Base-by-base conservation (phyloP, 1,284 basidiomycete genomes). In the Volvariella volvacea region DNA sequence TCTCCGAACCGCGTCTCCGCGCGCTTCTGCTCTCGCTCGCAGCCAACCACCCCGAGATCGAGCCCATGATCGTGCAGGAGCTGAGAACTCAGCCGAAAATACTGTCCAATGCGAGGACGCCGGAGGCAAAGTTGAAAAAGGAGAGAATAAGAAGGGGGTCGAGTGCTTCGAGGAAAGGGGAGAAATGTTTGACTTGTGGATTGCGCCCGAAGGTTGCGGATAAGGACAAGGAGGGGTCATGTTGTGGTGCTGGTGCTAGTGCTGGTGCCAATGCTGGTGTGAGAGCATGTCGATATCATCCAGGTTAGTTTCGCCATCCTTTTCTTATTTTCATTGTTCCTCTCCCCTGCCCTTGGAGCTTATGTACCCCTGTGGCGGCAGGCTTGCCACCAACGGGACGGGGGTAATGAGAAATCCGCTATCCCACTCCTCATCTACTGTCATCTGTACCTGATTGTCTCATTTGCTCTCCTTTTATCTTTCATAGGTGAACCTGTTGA, bases 401-500 rank as follows among this genome's bases (percentile, higher is more conserved):
- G n/a, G n/a, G n/a, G n/a, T n/a, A n/a, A n/a, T n/a, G n/a, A n/a
- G n/a, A n/a, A n/a, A n/a, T n/a, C n/a, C n/a, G n/a, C n/a, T n/a
- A n/a, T n/a, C n/a, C n/a, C n/a, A n/a, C n/a, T n/a, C n/a, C n/a
- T n/a, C n/a, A n/a, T n/a, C n/a, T n/a, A n/a, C n/a, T n/a, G n/a
- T n/a, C n/a, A n/a, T n/a, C n/a, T n/a, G n/a, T n/a, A n/a, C n/a
- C n/a, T n/a, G n/a, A n/a, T n/a, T n/a, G n/a, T n/a, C n/a, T n/a
- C n/a, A n/a, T n/a, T n/a, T n/a, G n/a, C n/a, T n/a, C n/a, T n/a
- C n/a, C n/a, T n/a, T n/a, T n/a, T n/a, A n/a, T n/a, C n/a, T n/a
- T n/a, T n/a, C 21, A 3, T 44, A 67, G 67, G 66, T 22, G 54
- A 58, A 42, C 54, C 68, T 6, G 54, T 63, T 41, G 58, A 65